Evolutionary conservation across 768 basidiomycete species (phyloP), one percentile per base, ranked within the genome.

Genomic region (Hydnum rufescens): DNA sequence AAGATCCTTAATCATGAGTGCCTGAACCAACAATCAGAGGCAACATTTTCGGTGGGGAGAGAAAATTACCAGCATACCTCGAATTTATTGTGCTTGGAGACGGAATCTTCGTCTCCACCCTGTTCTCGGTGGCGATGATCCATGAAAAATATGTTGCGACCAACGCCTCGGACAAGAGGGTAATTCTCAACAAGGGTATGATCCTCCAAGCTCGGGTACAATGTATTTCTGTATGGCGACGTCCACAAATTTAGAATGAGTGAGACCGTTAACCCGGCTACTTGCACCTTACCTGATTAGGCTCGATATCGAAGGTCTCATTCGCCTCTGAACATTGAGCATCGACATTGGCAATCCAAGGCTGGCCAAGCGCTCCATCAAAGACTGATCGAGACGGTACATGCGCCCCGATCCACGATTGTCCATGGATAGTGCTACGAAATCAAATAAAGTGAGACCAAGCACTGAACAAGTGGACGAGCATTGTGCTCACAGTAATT

Each of bases 271-370:
- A 39, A 39, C 13, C 13, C 22, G 22, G 22, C 36, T 1, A 39
- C 22, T 39, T 22, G 36, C 36, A 44, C 18, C 18, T 18, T 53
- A 74, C 78, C 77, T 63, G 54, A 79, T 72, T 4, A 82, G 64
- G 31, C 71, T 68, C 0, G 81, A 77, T 42, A 86, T 83, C 3
- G 62, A 58, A 0, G 82, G 82, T 3, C 80, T 68, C 84, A 86
- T 86, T 13, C 84, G 70, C 1, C 83, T 67, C 60, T 86, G 83
- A 0, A 81, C 73, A 58, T 79, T 70, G 8, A 85, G 75, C 32
- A 70, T 71, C 1, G 80, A 78, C 81, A 85, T 83, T 0, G 69
- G 63, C 29, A 82, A 60, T 5, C 76, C 75, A 6, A 52, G 68
- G 3, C 57, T 60, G 0, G 80, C 71, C 5, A 86, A 66, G 13